Evolutionary conservation across 2,329 filamentous ascomycete species (phyloP).

Genomic region (Ascochyta fabae): DNA sequence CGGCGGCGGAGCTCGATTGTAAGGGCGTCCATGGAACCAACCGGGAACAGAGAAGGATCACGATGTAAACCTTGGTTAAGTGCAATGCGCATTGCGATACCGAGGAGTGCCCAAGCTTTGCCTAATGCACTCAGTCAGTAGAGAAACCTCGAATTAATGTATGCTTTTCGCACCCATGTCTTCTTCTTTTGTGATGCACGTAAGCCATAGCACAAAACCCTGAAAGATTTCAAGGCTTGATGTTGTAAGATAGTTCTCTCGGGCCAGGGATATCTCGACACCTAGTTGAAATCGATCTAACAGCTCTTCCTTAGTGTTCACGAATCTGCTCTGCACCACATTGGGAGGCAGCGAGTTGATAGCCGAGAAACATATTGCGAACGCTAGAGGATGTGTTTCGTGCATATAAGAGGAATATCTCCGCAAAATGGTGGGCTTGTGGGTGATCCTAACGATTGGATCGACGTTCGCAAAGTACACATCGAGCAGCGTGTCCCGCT

Average conservation of each 20-base stretch:
- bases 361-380: slow-evolving; percentile 47
- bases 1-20: slow-evolving; percentile 48
- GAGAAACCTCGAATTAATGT: too few relatives aligned
- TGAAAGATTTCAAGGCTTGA: slow-evolving; percentile 48
- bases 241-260: slow-evolving; percentile 48
- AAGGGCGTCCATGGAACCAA: slow-evolving; percentile 46
- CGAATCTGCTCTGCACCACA: slow-evolving; percentile 40
- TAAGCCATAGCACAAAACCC: slow-evolving; percentile 47
- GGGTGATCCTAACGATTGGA: slow-evolving; percentile 46
- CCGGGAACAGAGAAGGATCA: slow-evolving; percentile 47
- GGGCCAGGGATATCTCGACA: slow-evolving; percentile 44
- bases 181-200: slow-evolving; percentile 47
- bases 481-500: slow-evolving; percentile 42
- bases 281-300: slow-evolving; percentile 44
- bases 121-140: slow-evolving; percentile 24
- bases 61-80: slow-evolving; percentile 48
- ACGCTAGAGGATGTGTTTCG: slow-evolving; percentile 43
- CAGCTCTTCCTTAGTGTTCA: slow-evolving; percentile 41
- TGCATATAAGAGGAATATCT: slow-evolving; percentile 37
- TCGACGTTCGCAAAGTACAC: slow-evolving; percentile 48
- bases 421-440: slow-evolving; percentile 40
- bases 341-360: slow-evolving; percentile 44
- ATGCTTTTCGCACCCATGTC: slow-evolving; percentile 42
- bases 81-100: slow-evolving; percentile 46
- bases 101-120: slow-evolving; percentile 48